Evolutionary conservation across 148 eudicot species (phyloP), one percentile per base, ranked within the genome.

Genomic region (Camellia japonica): DNA sequence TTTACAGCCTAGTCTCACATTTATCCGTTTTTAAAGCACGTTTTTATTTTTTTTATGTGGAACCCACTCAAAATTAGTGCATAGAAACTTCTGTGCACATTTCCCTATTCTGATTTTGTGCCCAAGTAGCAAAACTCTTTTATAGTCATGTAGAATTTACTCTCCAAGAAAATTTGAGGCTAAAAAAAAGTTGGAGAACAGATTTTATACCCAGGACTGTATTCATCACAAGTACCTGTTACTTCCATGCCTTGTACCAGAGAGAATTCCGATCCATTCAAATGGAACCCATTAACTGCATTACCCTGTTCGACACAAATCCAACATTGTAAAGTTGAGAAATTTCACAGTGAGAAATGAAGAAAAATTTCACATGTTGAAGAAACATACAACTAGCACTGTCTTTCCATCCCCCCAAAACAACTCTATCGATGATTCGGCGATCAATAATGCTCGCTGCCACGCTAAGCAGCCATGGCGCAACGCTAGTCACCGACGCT

Each of bases 381-480:
- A 4, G 5, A 69, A 47, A 82, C 85, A 49, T 82, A 83, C 85
- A 61, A 54, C 16, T 15, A 85, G 60, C 38, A 30, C 38, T 42
- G 78, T 76, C 4, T 18, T 55, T 19, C 89, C 82, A 62, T 84
- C 67, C 12, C 82, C 80, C 87, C 71, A 88, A 83, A 61, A 76
- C 59, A 49, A 77, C 69, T 55, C 72, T 84, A 59, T n/a, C 43
- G 15, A 79, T n/a, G 7, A 86, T 68, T 5, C 61, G 66, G 14
- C 87, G 83, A 70, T 84, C 89, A 0, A 18, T 84, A 4, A 69
- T 18, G 47, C 86, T 80, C 0, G 89, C 91, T 10, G 86, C 91
- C 63, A 86, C 85, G 18, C 67, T 74, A 5, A 89, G 78, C 16
- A 86, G 5, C 94, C 94, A 91, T 2, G 92, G 94, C 4, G 91